A percentile compares a stretch with the other conserved stretches of the same genome.
Evolutionary conservation across 1,284 basidiomycete species (phyloP).

Genomic region (Psilocybe mexicana): DNA sequence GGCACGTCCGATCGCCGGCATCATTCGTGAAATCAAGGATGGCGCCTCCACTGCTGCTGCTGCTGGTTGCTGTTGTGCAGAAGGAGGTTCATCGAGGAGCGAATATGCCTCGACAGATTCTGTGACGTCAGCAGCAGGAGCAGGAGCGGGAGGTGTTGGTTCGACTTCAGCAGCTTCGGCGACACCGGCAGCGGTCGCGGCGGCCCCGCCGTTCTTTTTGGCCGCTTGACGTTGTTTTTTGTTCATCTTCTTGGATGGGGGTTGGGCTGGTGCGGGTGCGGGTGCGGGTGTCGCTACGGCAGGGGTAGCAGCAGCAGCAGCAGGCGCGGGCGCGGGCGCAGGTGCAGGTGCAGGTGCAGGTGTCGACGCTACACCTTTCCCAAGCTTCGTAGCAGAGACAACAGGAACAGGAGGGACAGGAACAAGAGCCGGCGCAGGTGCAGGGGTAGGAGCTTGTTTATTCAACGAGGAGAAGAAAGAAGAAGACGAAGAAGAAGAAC

Average conservation of each 20-base stretch:
- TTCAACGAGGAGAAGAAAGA: not conserved
- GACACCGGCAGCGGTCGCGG: not conserved
- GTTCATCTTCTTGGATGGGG: conserved; percentile 21
- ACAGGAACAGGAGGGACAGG: not conserved
- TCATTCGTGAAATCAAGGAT: conserved; percentile 10
- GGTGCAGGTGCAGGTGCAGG: not conserved
- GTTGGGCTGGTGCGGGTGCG: conserved; percentile 5
- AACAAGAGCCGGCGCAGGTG: not conserved
- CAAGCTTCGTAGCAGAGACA: conserved; percentile 4
- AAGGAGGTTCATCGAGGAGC: not conserved
- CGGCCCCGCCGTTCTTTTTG: conserved; percentile 22
- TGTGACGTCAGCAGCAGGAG: not conserved
- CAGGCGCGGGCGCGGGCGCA: not conserved
- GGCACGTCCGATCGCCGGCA: conserved; percentile 13
- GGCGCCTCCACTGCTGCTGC: not conserved
- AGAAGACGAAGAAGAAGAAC: too few relatives aligned
- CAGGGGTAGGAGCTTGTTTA: conserved; percentile 3
- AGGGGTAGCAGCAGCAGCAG: not conserved
- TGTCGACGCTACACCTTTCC: not conserved
- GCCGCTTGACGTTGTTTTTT: conserved; percentile 29
- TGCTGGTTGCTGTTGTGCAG: not conserved
- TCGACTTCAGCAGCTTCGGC: conserved; percentile 12
- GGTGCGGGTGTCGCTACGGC: conserved; percentile 12
- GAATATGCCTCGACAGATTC: not conserved
- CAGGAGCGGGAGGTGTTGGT: conserved; percentile 7